phyloP scores from a whole-genome alignment of 179 eudicot genomes.

The Gypsophila paniculata region DNA sequence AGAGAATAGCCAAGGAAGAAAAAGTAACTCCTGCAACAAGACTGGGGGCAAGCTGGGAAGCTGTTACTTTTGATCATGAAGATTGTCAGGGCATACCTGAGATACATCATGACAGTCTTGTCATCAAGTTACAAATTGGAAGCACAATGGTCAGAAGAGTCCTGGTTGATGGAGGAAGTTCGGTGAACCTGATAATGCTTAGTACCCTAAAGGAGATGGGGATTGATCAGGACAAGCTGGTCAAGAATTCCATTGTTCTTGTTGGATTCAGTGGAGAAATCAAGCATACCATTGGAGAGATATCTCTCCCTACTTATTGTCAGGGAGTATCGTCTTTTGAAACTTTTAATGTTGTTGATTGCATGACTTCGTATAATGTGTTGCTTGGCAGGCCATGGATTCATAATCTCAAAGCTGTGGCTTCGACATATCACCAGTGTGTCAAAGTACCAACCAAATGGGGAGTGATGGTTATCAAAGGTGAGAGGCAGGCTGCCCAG shows the following conservation, averaged over 20 bases:
- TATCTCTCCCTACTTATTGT: background rate
- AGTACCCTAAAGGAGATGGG: background rate
- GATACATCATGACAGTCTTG: conserved; percentile 16
- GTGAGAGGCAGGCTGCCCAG: too few relatives aligned
- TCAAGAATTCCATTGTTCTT: background rate
- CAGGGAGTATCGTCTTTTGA: background rate
- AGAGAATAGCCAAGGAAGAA: background rate
- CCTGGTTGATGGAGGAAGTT: conserved; percentile 7
- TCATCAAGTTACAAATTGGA: background rate
- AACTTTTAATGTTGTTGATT: too few relatives aligned
- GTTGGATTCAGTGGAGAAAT: background rate
- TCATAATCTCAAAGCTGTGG: too few relatives aligned
- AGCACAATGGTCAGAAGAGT: background rate
- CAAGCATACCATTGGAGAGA: background rate
- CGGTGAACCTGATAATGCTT: background rate
- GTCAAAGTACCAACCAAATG: too few relatives aligned
- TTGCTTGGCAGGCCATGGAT: too few relatives aligned
- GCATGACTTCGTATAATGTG: too few relatives aligned
- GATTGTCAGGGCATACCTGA: background rate
- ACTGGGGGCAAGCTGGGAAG: too few relatives aligned
- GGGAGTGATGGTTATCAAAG: too few relatives aligned
- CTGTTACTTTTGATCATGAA: background rate
- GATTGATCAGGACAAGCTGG: background rate
- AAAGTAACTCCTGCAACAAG: too few relatives aligned
- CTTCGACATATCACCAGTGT: too few relatives aligned